Evolutionary conservation across 2,329 filamentous ascomycete species (phyloP), one percentile per base, ranked within the genome.

Genomic region (Ophiostoma sp.): DNA sequence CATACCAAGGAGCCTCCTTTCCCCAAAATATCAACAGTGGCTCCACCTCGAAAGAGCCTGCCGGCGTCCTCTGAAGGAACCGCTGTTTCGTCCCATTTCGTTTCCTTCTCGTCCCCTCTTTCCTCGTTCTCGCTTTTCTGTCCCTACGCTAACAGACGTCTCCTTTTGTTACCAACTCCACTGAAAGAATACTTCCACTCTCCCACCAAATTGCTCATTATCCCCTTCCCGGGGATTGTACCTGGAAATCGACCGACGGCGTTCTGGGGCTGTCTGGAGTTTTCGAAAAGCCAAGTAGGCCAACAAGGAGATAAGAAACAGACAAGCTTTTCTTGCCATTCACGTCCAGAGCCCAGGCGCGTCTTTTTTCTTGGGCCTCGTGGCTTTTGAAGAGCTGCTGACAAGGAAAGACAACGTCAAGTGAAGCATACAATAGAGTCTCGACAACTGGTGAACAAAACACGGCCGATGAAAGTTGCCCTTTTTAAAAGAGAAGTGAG

Each of bases 221-320:
- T 63, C 22, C 33, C 22, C 4, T 1, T 39, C 61, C n/a, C 61
- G 61, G 42, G 64, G 64, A 68, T 68, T 33, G 42, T 31, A 31
- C 25, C 63, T 15, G 6, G 1, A 19, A 31, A n/a, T 31, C 2
- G 22, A 33, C 63, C 63, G 42, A 48, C 42, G 64, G 25, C 64
- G 42, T 48, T 68, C 25, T 50, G 25, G 57, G 8, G 17, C 19
- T 17, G 2, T 9, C 5, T 31, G 52, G 52, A 11, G 22, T 22
- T 11, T 19, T n/a, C n/a, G n/a, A n/a, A 50, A 5, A 42, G 61
- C 33, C 61, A 64, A 63, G 59, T n/a, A n/a, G 9, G 59, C 33
- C 57, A 39, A 22, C 19, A 63, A 63, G 31, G 59, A 66, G 39
- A 28, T 66, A 48, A 66, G 42, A 66, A 66, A 66, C 15, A 66